Conservation (phyloP, 352 stramenopile genomes). For the Phytophthora niederhauseri region DNA sequence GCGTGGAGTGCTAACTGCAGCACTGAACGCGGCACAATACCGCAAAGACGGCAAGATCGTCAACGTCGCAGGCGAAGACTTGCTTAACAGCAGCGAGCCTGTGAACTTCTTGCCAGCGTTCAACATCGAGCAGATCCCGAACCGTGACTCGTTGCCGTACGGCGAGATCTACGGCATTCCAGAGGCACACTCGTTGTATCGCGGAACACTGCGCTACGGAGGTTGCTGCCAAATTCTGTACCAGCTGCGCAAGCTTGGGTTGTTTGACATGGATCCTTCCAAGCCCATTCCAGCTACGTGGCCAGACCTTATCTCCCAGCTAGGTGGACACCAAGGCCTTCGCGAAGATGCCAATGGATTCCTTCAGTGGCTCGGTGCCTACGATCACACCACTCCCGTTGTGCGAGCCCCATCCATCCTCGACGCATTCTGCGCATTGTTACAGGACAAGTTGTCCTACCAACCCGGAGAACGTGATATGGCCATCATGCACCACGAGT, state of each 20-base stretch:
- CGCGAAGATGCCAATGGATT: slow-evolving; percentile 67
- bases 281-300: slow-evolving; percentile 70
- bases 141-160: slow-evolving; percentile 95
- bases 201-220: slow-evolving; percentile 94
- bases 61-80: slow-evolving; percentile 84
- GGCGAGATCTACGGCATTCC: slow-evolving; percentile 95
- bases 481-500: slow-evolving; percentile 94
- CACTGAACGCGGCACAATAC: slow-evolving; percentile 92
- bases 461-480: slow-evolving; percentile 94
- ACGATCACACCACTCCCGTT: slow-evolving; percentile 58
- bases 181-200: slow-evolving; percentile 92
- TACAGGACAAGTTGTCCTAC: slow-evolving; percentile 93
- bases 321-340: slow-evolving; percentile 31
- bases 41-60: slow-evolving; percentile 85
- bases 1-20: slow-evolving; percentile 93
- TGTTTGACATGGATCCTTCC: slow-evolving; percentile 80
- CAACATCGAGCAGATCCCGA: slow-evolving; percentile 95
- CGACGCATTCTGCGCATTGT: slow-evolving; percentile 84
- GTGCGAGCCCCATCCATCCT: slow-evolving; percentile 64
- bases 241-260: slow-evolving; percentile 89
- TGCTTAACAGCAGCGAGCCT: slow-evolving; percentile 86
- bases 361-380: slow-evolving; percentile 80
- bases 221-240: slow-evolving; percentile 93
- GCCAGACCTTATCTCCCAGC: slow-evolving; percentile 79
- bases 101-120: slow-evolving; percentile 92